These are phyloP conservation scores for Anacardium occidentale DNA, from an alignment of 345 rosid species.

Conservation along the genomic window DNA sequence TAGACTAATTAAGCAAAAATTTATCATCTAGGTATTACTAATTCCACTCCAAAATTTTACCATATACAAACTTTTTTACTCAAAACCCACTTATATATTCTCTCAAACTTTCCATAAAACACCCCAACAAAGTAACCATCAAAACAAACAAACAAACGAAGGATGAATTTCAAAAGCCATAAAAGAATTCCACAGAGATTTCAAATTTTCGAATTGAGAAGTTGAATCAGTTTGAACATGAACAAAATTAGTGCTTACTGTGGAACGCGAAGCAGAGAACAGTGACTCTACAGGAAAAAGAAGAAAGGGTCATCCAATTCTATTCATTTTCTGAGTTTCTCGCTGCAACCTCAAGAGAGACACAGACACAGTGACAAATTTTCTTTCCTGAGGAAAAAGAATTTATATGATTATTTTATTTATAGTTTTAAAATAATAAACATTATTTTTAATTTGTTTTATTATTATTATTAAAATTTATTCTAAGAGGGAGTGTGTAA, in stretches of 20 bases:
- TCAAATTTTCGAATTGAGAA: not conserved
- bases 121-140: slow-evolving; percentile 5
- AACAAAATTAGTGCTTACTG: slow-evolving; percentile 22
- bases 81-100: not conserved
- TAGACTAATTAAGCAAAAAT: slow-evolving; percentile 12
- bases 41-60: slow-evolving; percentile 2
- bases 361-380: slow-evolving; percentile 34
- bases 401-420: too few species aligned
- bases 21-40: slow-evolving; percentile 7
- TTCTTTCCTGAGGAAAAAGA: slow-evolving; percentile 17
- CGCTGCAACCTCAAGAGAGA: slow-evolving; percentile 37
- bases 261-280: slow-evolving; percentile 19
- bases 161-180: slow-evolving; percentile 9
- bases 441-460: not conserved
- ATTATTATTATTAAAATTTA: not conserved
- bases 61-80: slow-evolving; percentile 6
- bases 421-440: too few species aligned
- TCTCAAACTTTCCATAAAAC: not conserved
- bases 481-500: not conserved
- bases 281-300: slow-evolving; percentile 16
- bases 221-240: too few species aligned
- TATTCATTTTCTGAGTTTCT: slow-evolving; percentile 14
- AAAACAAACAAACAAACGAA: not conserved
- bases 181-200: not conserved
- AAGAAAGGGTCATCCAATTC: slow-evolving; percentile 16